Base-by-base conservation (phyloP, 768 basidiomycete genomes). In the Pleurotus giganteus region DNA sequence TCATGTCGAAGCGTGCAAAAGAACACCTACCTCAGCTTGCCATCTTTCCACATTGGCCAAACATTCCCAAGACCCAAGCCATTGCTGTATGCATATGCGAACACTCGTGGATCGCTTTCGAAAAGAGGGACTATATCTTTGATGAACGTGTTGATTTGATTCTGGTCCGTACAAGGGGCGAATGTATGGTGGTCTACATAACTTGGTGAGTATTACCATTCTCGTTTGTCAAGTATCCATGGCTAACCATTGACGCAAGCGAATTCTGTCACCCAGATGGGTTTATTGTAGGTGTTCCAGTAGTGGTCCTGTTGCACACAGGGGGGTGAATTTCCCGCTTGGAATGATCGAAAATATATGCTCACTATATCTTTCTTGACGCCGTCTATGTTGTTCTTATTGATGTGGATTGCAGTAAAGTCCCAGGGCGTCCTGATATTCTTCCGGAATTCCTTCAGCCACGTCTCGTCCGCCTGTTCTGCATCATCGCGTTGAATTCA, bases 401-500 rank as follows among this genome's bases (percentile, higher is more conserved):
- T 79, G 56, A 79, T 67, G 59, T 79, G 77, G 34, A 79, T 65
- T n/a, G 73, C 70, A 19, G 76, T 78, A 36, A 78, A 72, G 62
- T 79, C 75, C 74, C 74, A 79, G 17, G 63, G 59, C 6, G 71
- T 75, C n/a, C 59, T 62, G 54, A 77, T 73, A 60, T 70, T 66
- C 13, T 65, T 55, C 29, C 63, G 52, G 58, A 79, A 79, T 50
- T 71, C 58, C 47, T 66, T 61, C 54, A 79, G 69, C 77, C 77
- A 79, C 17, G 75, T 76, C 60, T 79, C 76, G 29, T 76, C 77
- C 7, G 69, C 69, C 65, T 79, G 77, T 61, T 79, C 77, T 79
- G 56, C 5, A 45, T 34, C 11, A 37, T 12, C 54, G 7, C 23
- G 31, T 13, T 6, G 31, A 43, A 24, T 43, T 21, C 12, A 21